Base-by-base conservation (phyloP, 2,329 filamentous ascomycete species). In the Pseudogymnoascus sp. region DNA sequence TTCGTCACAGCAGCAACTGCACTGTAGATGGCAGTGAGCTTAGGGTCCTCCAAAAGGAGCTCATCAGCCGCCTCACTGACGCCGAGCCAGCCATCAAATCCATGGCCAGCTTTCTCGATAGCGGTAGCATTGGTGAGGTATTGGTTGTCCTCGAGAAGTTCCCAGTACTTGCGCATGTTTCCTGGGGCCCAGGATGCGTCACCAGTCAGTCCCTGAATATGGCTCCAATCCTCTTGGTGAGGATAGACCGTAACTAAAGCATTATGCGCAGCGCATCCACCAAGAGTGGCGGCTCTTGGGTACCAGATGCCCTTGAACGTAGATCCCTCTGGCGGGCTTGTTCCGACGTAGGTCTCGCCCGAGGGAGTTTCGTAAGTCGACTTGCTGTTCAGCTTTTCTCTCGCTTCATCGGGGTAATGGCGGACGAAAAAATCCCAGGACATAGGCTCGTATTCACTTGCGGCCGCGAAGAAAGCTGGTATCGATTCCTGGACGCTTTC, bases 371-470 rank as follows among this genome's bases (percentile, higher is more conserved):
- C 25, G 22, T 61, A 68, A 8, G 65, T 65, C 61, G 77, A 77
- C 69, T 82, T 81, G 59, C 73, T 75, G 66, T 82, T 78, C 39
- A 71, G 69, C 60, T 75, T 71, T 62, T 79, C 75, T 18, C 76
- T 73, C 6, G 69, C 67, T 60, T 77, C 68, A 62, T 81, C 74
- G 4, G 73, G 69, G 66, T 81, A 82, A 68, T 83, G 80, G 58
- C 76, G 75, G 60, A 82, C 78, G 64, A 77, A 83, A 70, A 78
- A 82, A 70, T 82, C 78, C 81, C 81, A 83, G 62, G 72, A 69
- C 69, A 79, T 74, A 8, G 73, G 73, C 28, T 72, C 70, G 63
- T 81, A 76, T 67, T 81, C 75, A 18, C 75, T 78, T 6, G 76
- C 75, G 41, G 74, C 72, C 12, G 74, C 73, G 60, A 76, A 74